Base-by-base conservation (phyloP, 2,329 filamentous ascomycete species). In the Cladorrhinum sp. region DNA sequence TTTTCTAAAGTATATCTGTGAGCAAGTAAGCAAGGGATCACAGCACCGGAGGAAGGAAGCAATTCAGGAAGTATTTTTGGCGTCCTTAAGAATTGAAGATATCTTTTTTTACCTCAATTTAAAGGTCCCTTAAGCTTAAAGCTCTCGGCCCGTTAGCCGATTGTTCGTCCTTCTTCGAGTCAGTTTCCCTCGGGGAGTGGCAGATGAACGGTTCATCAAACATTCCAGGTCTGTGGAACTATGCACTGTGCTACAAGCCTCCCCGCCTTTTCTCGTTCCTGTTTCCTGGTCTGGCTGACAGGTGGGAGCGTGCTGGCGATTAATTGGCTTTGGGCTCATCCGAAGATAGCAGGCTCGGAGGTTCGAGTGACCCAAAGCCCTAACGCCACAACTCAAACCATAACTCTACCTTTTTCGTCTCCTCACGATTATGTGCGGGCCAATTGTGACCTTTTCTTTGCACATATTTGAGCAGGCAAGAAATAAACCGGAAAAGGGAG, bases 71-170 rank as follows among this genome's bases (percentile, higher is more conserved):
- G 38, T 20, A 56, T 29, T 38, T 41, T 27, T 22, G 53, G 53
- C 16, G 53, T 45, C 41, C 32, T 45, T 45, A n/a, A 25, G 52
- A 20, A 55, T 41, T 54, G 20, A 55, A 55, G 32, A 45, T 45
- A 45, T 55, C 41, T 41, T 55, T 24, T 24, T 20, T 52, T 25
- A 29, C 38, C 32, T 55, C 32, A 20, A 45, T 20, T 29, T 24
- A 38, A n/a, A 18, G 23, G 23, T 38, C 51, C 36, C 25, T 41
- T 27, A 12, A 13, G 7, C 18, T 36, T 23, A 20, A 41, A 8
- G 10, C 16, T 16, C 36, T 41, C 3, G 16, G 36, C 36, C 36
- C 16, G 36, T 41, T 22, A 45, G 41, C 4, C 20, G 16, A 45
- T 18, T 7, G 3, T 7, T 10, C 3, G 8, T 7, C 5, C 18